A percentile compares a stretch with the other conserved stretches of the same genome.
Conservation (phyloP, 2,329 filamentous ascomycete genomes). For the Ampelomyces quisqualis region DNA sequence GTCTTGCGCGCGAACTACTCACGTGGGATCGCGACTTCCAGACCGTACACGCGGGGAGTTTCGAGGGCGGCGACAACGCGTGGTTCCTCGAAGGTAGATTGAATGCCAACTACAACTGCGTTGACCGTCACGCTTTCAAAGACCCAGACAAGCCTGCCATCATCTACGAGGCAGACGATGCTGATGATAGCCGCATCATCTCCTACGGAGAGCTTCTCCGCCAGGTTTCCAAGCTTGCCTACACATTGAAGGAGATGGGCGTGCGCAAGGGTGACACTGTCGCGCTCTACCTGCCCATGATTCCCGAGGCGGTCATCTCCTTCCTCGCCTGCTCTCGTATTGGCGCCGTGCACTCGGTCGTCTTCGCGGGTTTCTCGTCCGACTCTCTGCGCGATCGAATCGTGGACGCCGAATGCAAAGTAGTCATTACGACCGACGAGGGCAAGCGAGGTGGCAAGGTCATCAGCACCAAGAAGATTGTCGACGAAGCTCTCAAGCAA, state of each 20-base stretch:
- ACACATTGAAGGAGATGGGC: slow-evolving; percentile 90
- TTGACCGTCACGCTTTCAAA: slow-evolving; percentile 95
- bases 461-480: slow-evolving; percentile 98
- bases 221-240: slow-evolving; percentile 84
- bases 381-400: slow-evolving; percentile 96
- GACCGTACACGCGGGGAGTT: slow-evolving; percentile 77
- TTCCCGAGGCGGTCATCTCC: slow-evolving; percentile 89
- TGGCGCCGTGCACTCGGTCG: slow-evolving; percentile 93
- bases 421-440: slow-evolving; percentile 96
- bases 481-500: slow-evolving; percentile 95
- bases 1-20: slow-evolving; percentile 81
- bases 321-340: slow-evolving; percentile 91
- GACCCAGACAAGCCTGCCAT: slow-evolving; percentile 92
- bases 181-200: slow-evolving; percentile 79
- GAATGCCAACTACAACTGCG: slow-evolving; percentile 96
- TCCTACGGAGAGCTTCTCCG: slow-evolving; percentile 91
- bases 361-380: slow-evolving; percentile 96
- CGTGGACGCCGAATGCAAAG: slow-evolving; percentile 83
- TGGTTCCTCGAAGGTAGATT: slow-evolving; percentile 95
- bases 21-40: slow-evolving; percentile 90
- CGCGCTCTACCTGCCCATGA: slow-evolving; percentile 97
- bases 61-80: slow-evolving; percentile 77
- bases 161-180: slow-evolving; percentile 97
- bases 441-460: slow-evolving; percentile 96
- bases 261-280: slow-evolving; percentile 97